Base-by-base conservation (phyloP, 495 filamentous ascomycete genomes). In the Aspergillus olivimuriae region DNA sequence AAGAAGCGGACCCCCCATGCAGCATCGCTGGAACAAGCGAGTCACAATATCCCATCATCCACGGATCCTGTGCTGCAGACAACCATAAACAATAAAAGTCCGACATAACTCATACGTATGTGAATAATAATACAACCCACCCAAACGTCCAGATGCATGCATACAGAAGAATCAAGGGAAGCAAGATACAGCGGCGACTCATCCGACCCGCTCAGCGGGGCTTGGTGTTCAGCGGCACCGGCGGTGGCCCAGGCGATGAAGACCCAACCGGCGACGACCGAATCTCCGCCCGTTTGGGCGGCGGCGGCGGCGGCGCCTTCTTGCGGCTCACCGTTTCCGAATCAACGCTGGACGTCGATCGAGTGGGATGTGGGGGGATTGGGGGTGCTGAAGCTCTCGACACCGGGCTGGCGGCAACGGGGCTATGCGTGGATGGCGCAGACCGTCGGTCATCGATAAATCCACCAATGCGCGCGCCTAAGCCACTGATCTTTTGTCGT, bases 271-370 rank as follows among this genome's bases (percentile, higher is more conserved):
- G 52, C 20, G 56, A 34, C 6, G 65, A 62, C 12, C 65, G 62
- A 35, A 72, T 58, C 17, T 59, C 68, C 17, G 69, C 63, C 48
- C 73, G 80, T 57, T 81, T 83, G 8, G 80, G 75, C n/a, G 82
- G 82, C 3, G 82, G 83, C 2, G 69, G 76, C 4, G 86, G 84
- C 3, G 86, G 83, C 6, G 81, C 74, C 50, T 82, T 85, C 64
- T 81, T 86, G 53, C 69, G 76, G 22, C 39, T 32, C 21, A 52
- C 8, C 2, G 41, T 28, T 32, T 42, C 52, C 15, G 40, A 35
- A 9, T 52, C 49, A n/a, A 39, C 24, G 21, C 43, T 48, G 4
- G 48, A 52, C 4, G 12, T 34, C 11, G 49, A 41, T 34, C 43
- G 53, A 38, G 47, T 55, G 32, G 51, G 11, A 10, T 50, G 52